Conservation (phyloP, 2,329 filamentous ascomycete species). For the Leptodontidium sp. region DNA sequence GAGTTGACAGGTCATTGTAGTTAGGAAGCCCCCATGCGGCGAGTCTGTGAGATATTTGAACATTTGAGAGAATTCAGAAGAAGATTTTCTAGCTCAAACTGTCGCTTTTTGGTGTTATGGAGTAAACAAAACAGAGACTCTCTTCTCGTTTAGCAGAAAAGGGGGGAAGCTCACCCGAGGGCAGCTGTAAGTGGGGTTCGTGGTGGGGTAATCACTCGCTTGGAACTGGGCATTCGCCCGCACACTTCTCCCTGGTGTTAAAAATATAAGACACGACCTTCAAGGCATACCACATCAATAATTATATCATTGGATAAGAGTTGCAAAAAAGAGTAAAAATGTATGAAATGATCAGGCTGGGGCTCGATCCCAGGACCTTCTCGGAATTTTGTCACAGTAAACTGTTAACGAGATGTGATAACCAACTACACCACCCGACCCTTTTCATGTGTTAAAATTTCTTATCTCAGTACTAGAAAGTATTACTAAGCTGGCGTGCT, state of each 20-base stretch:
- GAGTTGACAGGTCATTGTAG: background rate
- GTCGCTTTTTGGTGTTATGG: too few species aligned
- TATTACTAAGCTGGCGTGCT: background rate
- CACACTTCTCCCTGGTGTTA: background rate
- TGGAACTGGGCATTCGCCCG: background rate
- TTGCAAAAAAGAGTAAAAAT: background rate
- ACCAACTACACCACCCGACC: conserved; percentile 21
- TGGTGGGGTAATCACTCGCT: background rate
- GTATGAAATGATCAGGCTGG: conserved; percentile 14
- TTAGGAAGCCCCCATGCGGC: too few species aligned
- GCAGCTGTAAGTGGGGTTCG: background rate
- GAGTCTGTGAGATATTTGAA: too few species aligned
- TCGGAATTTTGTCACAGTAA: conserved; percentile 15
- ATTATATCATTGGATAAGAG: background rate
- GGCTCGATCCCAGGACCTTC: conserved; percentile 21
- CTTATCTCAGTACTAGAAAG: background rate
- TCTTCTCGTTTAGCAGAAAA: too few species aligned
- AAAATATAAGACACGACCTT: background rate
- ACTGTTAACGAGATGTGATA: conserved; percentile 22
- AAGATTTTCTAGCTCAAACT: too few species aligned
- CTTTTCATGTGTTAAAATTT: background rate
- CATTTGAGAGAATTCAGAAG: too few species aligned
- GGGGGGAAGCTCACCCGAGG: too few species aligned
- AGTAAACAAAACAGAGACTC: too few species aligned
- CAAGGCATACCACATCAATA: too few species aligned